phyloP scores from a whole-genome alignment of 441 rosid genomes.

The Gossypium lobatum region DNA sequence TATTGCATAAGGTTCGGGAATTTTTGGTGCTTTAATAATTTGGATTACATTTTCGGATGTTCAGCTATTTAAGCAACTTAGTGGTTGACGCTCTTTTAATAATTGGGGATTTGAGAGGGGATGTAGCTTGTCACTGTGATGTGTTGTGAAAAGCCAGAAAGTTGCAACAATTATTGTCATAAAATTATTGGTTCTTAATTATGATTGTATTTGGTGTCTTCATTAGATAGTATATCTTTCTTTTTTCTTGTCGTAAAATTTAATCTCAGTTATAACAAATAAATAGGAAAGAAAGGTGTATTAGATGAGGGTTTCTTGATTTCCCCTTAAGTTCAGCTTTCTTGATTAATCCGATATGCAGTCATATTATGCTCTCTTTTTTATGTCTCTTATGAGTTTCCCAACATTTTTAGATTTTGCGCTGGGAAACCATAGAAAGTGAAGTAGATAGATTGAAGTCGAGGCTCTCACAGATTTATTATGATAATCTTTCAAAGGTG shows the following conservation, averaged over 20 bases:
- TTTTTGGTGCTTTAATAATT: conserved; percentile 6
- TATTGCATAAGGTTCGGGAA: conserved; percentile 69
- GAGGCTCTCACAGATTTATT: conserved; percentile 62
- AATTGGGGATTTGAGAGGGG: background rate
- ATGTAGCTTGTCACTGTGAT: background rate
- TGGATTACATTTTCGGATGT: background rate
- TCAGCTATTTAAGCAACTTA: background rate
- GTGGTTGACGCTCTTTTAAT: background rate
- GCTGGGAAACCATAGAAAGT: conserved; percentile 54
- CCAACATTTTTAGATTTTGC: conserved; percentile 49
- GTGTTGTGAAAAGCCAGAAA: conserved; percentile 1
- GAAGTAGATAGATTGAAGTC: conserved; percentile 55
- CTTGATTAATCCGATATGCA: background rate
- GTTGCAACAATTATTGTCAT: background rate
- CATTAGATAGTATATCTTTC: background rate
- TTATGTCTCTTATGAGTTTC: conserved; percentile 9
- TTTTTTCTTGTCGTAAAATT: background rate
- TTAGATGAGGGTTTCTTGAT: background rate
- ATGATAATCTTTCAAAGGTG: conserved; percentile 54
- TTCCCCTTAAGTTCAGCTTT: background rate
- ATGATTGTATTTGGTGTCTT: background rate
- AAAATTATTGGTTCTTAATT: background rate
- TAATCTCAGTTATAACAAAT: conserved; percentile 3
- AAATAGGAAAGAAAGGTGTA: background rate
- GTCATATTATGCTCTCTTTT: background rate